Evolutionary conservation across 2,329 filamentous ascomycete genomes (phyloP).

Genomic region (Fusarium siculi): DNA sequence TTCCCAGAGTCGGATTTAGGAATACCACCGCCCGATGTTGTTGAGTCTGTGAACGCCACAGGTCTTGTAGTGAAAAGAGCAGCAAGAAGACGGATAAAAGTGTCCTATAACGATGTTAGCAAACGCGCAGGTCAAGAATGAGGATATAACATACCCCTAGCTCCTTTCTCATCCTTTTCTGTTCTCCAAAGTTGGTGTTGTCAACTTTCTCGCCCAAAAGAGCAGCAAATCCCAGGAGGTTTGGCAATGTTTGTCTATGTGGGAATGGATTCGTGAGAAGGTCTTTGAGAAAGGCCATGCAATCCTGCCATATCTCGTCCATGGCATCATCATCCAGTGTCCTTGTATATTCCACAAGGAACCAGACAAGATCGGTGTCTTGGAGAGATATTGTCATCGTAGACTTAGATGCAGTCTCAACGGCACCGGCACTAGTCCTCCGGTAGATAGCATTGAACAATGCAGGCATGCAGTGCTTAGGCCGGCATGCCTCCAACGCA

Average conservation of each 20-base stretch:
- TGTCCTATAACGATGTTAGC: constrained; percentile 69
- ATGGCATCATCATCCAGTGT: constrained; percentile 96
- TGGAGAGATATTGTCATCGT: constrained; percentile 86
- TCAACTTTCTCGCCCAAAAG: constrained; percentile 95
- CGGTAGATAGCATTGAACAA: constrained; percentile 98
- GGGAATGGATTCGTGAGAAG: constrained; percentile 93
- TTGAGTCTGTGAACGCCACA: constrained; percentile 72
- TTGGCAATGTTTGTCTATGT: constrained; percentile 88
- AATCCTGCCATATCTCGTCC: constrained; percentile 98
- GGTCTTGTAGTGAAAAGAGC: constrained; percentile 95
- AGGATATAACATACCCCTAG: constrained; percentile 69
- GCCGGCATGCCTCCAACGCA: constrained; percentile 88
- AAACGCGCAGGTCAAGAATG: background rate
- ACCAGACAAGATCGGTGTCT: constrained; percentile 86
- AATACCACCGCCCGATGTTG: constrained; percentile 49
- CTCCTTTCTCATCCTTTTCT: constrained; percentile 90
- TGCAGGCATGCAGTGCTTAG: constrained; percentile 90
- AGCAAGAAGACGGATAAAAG: constrained; percentile 86
- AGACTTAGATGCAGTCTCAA: constrained; percentile 84
- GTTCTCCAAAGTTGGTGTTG: constrained; percentile 97
- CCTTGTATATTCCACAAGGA: constrained; percentile 88
- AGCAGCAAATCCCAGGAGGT: constrained; percentile 86
- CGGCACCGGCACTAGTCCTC: constrained; percentile 82
- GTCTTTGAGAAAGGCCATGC: constrained; percentile 88
- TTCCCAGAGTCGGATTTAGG: constrained; percentile 51